Percentiles rank a stretch among this genome's conserved stretches.
These are phyloP conservation scores for Nannizzia gypsea DNA, from an alignment of 2,329 filamentous ascomycete species.

Conservation along the genomic window DNA sequence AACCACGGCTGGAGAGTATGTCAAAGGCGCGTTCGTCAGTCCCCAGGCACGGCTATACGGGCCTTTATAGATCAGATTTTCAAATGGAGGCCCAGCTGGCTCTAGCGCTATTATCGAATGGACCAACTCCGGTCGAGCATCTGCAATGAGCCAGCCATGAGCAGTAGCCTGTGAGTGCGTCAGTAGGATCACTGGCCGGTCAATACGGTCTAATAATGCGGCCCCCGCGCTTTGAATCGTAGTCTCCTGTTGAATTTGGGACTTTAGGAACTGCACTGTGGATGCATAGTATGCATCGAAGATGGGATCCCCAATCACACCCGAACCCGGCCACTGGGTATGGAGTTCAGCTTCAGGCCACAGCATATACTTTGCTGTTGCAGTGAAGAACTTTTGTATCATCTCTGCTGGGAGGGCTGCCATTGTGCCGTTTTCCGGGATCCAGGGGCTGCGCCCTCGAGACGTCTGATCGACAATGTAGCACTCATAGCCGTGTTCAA, in stretches of 20 bases:
- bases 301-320: conserved; percentile 21
- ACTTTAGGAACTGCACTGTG: conserved; percentile 29
- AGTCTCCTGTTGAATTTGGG: conserved; percentile 20
- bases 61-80: conserved; percentile 28
- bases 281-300: conserved; percentile 24
- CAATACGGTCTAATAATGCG: conserved; percentile 19
- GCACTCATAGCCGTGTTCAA: conserved; percentile 32
- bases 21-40: conserved; percentile 37
- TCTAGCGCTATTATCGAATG: conserved; percentile 42
- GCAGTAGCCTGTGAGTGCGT: conserved; percentile 41
- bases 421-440: conserved; percentile 12
- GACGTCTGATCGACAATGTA: conserved; percentile 31
- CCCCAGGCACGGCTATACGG: conserved; percentile 31
- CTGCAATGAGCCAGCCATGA: conserved; percentile 37
- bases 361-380: conserved; percentile 9
- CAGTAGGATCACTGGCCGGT: conserved; percentile 23
- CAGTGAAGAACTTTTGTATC: conserved; percentile 18
- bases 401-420: conserved; percentile 9
- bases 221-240: conserved; percentile 28
- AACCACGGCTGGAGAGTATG: conserved; percentile 35
- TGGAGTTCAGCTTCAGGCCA: conserved; percentile 30
- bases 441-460: conserved; percentile 20
- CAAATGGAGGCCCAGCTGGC: conserved; percentile 43
- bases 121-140: conserved; percentile 39
- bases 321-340: conserved; percentile 31